A percentile compares a stretch with the other conserved stretches of the same genome.
Conservation (phyloP, 352 stramenopile species). For the Thalassiosira sp. region DNA sequence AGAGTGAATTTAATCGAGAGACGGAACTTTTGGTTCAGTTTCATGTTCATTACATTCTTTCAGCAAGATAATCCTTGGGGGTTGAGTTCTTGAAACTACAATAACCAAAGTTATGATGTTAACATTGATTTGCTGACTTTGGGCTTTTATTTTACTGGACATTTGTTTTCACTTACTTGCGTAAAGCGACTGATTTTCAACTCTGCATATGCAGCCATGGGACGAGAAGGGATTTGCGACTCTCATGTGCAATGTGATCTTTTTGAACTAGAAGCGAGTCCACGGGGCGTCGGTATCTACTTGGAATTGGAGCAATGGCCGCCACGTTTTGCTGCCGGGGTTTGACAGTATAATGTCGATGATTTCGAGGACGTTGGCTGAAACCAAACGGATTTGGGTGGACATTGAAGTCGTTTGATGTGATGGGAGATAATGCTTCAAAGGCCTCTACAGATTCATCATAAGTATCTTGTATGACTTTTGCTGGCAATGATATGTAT, state of each 20-base stretch:
- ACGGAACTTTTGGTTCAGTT: not conserved
- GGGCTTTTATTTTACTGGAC: too few relatives aligned
- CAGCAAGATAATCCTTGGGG: not conserved
- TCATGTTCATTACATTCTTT: not conserved
- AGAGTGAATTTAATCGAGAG: too few relatives aligned
- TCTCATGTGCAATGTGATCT: not conserved
- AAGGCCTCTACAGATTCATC: not conserved
- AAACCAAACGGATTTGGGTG: not conserved
- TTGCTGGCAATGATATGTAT: not conserved
- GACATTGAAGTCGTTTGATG: not conserved
- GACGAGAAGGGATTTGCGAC: not conserved
- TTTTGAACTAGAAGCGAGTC: slow-evolving; percentile 1
- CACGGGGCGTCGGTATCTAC: slow-evolving; percentile 1
- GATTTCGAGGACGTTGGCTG: not conserved
- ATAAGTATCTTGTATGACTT: not conserved
- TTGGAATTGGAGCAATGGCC: not conserved
- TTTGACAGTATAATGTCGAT: too few relatives aligned
- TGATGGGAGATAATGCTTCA: not conserved
- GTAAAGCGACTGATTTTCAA: not conserved
- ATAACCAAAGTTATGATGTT: not conserved
- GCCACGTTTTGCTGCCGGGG: not conserved
- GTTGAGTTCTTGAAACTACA: slow-evolving; percentile 2
- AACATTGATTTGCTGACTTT: not conserved
- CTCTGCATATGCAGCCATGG: not conserved
- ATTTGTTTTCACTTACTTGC: not conserved